Base-by-base conservation (phyloP, 106 monocot genomes). In the Gastrodia elata region DNA sequence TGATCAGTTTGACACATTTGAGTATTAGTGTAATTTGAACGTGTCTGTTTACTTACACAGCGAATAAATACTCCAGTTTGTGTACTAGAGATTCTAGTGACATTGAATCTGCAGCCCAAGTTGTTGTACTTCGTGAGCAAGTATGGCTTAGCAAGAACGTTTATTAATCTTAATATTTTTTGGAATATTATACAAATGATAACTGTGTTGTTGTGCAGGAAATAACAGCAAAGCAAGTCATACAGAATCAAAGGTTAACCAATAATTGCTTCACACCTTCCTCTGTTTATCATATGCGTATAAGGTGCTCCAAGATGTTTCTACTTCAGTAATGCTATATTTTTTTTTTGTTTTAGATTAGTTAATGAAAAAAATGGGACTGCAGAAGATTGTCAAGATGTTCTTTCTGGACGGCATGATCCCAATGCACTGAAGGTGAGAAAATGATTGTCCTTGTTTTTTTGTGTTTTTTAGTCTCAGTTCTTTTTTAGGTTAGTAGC, bases 151-250 rank as follows among this genome's bases (percentile, higher is more conserved):
- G 48, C 46, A 5, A 27, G 65, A 36, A 64, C 28, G 16, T n/a
- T 49, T 35, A 26, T 8, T 49, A 44, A 0, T 16, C 26, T 15
- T 57, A 70, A 0, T 78, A 65, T 36, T 70, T 59, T 43, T 58
- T 65, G 68, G 37, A 27, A 43, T 69, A 46, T 42, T 83, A 61
- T 82, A 44, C 55, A 15, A 16, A 74, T 3, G 68, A 72, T 44
- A 49, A 77, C 73, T 82, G 13, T 81, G 40, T 44, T 81, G 40
- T 44, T 71, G 43, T 76, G 24, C 77, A 98, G 98, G 98, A 98
- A 88, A 85, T 98, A 77, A 80, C 81, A 32, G 82, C 87, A 36
- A 88, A 91, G 71, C 87, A 91, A 88, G 79, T 93, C 49, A 85
- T 98, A 80, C 86, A 91, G 38, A 84, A 77, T 56, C 91, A 93